Percentiles rank a stretch among this genome's conserved stretches.
Evolutionary conservation across 2,329 filamentous ascomycete species (phyloP).

Genomic region (Xylaria sp.): DNA sequence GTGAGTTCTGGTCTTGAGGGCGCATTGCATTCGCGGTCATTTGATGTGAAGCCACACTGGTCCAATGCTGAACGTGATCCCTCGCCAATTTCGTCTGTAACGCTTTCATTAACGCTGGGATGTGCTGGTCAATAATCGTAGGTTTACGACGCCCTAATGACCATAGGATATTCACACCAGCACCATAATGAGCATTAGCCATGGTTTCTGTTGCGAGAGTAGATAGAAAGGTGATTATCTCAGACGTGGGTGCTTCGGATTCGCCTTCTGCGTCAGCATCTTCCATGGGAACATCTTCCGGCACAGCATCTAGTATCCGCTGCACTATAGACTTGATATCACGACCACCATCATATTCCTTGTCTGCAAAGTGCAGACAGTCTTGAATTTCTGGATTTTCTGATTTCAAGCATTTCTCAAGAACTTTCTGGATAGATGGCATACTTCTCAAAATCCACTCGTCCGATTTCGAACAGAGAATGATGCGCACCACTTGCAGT

Average conservation of each 20-base stretch:
- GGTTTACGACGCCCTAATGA: constrained; percentile 87
- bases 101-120: constrained; percentile 89
- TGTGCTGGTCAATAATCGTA: constrained; percentile 88
- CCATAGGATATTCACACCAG: constrained; percentile 94
- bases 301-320: constrained; percentile 88
- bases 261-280: constrained; percentile 87
- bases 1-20: constrained; percentile 66
- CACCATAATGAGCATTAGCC: constrained; percentile 81
- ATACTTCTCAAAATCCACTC: constrained; percentile 90
- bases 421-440: constrained; percentile 81
- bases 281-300: constrained; percentile 79
- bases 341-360: constrained; percentile 74
- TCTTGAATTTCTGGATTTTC: constrained; percentile 95
- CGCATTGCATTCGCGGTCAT: constrained; percentile 54
- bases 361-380: constrained; percentile 81
- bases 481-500: constrained; percentile 88
- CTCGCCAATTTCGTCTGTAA: constrained; percentile 91
- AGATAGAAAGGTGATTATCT: constrained; percentile 87
- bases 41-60: constrained; percentile 65
- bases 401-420: constrained; percentile 88
- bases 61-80: constrained; percentile 87
- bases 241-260: constrained; percentile 81
- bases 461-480: constrained; percentile 86
- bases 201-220: constrained; percentile 89
- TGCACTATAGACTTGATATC: constrained; percentile 80